phyloP scores from a whole-genome alignment of 345 rosid genomes.

The Kandelia obovata region DNA sequence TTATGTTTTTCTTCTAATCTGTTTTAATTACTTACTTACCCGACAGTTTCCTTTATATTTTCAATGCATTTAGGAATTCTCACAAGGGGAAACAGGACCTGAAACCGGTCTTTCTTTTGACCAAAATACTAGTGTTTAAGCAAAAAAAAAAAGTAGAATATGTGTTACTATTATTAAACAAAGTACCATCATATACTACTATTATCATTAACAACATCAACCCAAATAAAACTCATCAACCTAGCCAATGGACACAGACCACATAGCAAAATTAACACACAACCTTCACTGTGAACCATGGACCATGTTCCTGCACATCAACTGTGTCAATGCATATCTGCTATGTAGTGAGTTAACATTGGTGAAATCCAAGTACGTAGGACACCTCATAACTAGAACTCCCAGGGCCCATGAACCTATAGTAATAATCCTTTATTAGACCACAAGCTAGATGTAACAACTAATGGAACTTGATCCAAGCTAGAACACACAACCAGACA shows the following conservation, averaged over 20 bases:
- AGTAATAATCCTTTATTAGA: not conserved
- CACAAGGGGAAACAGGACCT: too few relatives aligned
- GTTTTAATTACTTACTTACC: too few relatives aligned
- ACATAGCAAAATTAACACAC: not conserved
- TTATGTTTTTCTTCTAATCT: too few relatives aligned
- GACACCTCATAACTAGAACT: not conserved
- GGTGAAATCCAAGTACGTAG: constrained; percentile 2
- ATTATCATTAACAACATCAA: not conserved
- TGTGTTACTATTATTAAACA: not conserved
- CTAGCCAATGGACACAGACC: constrained; percentile 2
- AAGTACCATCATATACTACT: not conserved
- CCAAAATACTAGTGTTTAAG: too few relatives aligned
- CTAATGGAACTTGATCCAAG: constrained; percentile 9
- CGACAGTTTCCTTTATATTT: too few relatives aligned
- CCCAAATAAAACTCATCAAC: not conserved
- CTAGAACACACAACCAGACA: not conserved
- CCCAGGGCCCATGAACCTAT: not conserved
- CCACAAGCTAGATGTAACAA: not conserved
- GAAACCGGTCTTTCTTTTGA: too few relatives aligned
- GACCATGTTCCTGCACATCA: not conserved
- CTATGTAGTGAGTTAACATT: constrained; percentile 4
- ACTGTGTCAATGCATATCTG: not conserved
- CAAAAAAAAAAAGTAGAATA: not conserved
- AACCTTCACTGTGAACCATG: not conserved
- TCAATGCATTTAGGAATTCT: too few relatives aligned